Evolutionary conservation across 768 basidiomycete species (phyloP).

Genomic region (Leccinum subgranulosum): DNA sequence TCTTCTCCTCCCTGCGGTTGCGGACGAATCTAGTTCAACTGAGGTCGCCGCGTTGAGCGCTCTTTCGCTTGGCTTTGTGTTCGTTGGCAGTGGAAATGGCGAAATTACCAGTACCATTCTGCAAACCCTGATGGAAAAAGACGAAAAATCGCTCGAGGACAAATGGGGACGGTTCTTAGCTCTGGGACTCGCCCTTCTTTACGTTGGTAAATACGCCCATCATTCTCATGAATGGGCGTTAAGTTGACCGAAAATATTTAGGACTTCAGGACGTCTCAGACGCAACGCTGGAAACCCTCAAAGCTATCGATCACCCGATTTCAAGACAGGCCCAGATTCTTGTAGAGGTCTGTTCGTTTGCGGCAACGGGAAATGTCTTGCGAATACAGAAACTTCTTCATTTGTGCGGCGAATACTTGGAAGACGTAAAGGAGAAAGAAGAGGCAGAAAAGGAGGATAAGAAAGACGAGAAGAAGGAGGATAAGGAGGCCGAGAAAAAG

Average conservation of each 20-base stretch:
- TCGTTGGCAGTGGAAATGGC: constrained; percentile 92
- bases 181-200: constrained; percentile 85
- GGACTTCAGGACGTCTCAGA: constrained; percentile 92
- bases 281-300: constrained; percentile 88
- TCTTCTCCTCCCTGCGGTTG: constrained; percentile 75
- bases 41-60: constrained; percentile 86
- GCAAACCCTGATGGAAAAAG: constrained; percentile 86
- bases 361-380: constrained; percentile 93
- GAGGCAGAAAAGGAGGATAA: constrained; percentile 38
- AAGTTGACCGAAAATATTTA: constrained; percentile 31
- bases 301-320: constrained; percentile 90
- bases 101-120: constrained; percentile 88
- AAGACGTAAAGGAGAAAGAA: constrained; percentile 39
- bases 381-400: constrained; percentile 92
- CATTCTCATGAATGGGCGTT: neutral
- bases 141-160: constrained; percentile 73
- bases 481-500: constrained; percentile 55
- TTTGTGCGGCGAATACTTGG: constrained; percentile 89
- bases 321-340: constrained; percentile 89
- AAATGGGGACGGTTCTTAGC: constrained; percentile 95
- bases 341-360: constrained; percentile 91
- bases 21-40: constrained; percentile 81
- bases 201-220: constrained; percentile 61
- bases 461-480: constrained; percentile 55
- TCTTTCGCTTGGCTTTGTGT: constrained; percentile 89